Evolutionary conservation across 1,284 basidiomycete species (phyloP), one percentile per base, ranked within the genome.

Genomic region (Ganoderma lucidum): DNA sequence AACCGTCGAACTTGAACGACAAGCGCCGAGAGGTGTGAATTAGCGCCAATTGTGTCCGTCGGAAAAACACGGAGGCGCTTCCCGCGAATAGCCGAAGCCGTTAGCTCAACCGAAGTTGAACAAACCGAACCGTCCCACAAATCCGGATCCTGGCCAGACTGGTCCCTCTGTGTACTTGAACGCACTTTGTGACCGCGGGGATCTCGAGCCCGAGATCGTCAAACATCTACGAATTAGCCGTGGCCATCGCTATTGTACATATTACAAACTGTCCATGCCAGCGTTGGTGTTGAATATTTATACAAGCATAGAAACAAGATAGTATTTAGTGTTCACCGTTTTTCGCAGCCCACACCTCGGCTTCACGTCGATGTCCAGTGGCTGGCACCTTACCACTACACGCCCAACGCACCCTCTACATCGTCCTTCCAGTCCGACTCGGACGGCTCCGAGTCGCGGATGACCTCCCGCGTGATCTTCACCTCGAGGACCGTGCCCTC

Each of bases 391-490:
- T 23, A 48, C n/a, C 3, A 3, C 48, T 53, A 53, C 48, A 53
- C 48, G 23, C 48, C 6, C 48, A 53, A 28, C 23, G 8, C 48
- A 30, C 48, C 23, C 23, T 53, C 48, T 23, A 14, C 48, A 10
- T 53, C 23, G 23, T 23, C 48, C 48, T 53, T 28, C 48, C 15
- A 28, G 10, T 53, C 23, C 23, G 23, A 30, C 10, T 53, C 48
- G 23, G 23, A 53, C 2, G 3, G 23, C n/a, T 12, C 48, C 48
- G 48, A 14, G 12, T 51, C 48, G 23, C 23, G n/a, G 9, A 51
- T 51, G n/a, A 51, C 48, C n/a, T 51, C 48, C 6, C n/a, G 48
- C 48, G 48, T 51, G 6, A 51, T 51, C 48, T 51, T 51, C 48
- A 51, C 48, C 48, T 51, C 48, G 10, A 53, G 4, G 10, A 28